These are phyloP conservation scores for Aspergillus sparsus DNA, from an alignment of 495 filamentous ascomycete genomes.

Conservation along the genomic window DNA sequence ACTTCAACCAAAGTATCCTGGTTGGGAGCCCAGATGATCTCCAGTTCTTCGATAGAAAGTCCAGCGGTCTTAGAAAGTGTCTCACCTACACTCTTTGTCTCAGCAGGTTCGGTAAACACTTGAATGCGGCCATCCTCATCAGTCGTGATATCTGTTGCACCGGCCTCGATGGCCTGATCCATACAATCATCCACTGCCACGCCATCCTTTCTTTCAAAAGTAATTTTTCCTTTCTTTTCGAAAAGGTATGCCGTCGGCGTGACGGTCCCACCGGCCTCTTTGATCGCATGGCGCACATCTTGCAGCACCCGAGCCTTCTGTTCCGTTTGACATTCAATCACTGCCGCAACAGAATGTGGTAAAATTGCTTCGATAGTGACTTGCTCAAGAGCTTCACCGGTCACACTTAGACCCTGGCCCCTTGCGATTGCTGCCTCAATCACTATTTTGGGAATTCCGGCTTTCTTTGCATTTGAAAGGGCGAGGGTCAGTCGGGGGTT, in stretches of 20 bases:
- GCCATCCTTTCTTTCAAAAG: constrained; percentile 64
- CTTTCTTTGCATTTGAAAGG: constrained; percentile 81
- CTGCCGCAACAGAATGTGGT: constrained; percentile 71
- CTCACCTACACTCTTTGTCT: constrained; percentile 65
- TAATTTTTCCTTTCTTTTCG: constrained; percentile 69
- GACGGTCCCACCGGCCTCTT: constrained; percentile 63
- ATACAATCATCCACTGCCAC: constrained; percentile 71
- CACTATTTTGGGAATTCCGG: constrained; percentile 74
- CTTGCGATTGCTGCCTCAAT: constrained; percentile 85
- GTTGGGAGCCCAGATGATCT: constrained; percentile 86
- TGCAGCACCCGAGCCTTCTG: constrained; percentile 70
- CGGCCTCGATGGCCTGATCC: constrained; percentile 82
- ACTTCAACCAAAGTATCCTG: constrained; percentile 68
- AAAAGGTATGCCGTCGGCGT: constrained; percentile 84
- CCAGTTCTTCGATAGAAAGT: constrained; percentile 65
- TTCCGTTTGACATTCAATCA: constrained; percentile 85
- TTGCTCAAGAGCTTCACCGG: constrained; percentile 70
- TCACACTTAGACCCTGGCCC: constrained; percentile 77
- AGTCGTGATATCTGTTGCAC: constrained; percentile 75
- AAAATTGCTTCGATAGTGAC: constrained; percentile 82
- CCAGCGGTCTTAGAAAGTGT: constrained; percentile 56
- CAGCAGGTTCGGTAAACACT: constrained; percentile 71
- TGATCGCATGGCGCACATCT: constrained; percentile 68
- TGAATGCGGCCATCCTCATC: constrained; percentile 70
- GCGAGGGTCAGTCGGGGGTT: constrained; percentile 74